Conservation (phyloP, 2,329 filamentous ascomycete species). For the Diplodia scrobiculata region DNA sequence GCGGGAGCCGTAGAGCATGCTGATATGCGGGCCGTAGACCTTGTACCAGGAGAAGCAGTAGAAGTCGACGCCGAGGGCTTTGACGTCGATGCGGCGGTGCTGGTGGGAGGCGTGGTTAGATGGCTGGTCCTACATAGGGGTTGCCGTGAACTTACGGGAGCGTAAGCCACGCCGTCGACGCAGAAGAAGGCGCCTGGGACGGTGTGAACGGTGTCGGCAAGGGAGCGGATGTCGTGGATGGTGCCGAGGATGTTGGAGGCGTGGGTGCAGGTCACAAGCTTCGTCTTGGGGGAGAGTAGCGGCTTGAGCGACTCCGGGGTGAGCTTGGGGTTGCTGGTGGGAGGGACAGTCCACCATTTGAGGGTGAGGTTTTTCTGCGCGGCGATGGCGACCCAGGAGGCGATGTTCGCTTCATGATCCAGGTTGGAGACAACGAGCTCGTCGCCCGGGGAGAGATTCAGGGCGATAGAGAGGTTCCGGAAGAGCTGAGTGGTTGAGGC, state of each 20-base stretch:
- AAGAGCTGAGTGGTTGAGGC: constrained; percentile 75
- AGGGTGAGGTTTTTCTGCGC: constrained; percentile 61
- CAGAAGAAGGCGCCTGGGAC: constrained; percentile 63
- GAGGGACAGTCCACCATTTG: constrained; percentile 66
- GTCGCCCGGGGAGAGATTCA: constrained; percentile 50
- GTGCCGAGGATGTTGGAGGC: constrained; percentile 73
- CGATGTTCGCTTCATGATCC: constrained; percentile 78
- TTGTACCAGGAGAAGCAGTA: constrained; percentile 85
- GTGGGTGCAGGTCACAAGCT: constrained; percentile 72
- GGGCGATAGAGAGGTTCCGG: constrained; percentile 60
- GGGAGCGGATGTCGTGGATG: constrained; percentile 63
- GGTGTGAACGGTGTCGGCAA: constrained; percentile 57
- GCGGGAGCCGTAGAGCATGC: constrained; percentile 67
- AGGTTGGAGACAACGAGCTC: constrained; percentile 71
- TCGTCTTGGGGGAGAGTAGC: constrained; percentile 65
- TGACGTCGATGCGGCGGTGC: constrained; percentile 69
- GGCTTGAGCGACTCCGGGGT: constrained; percentile 58
- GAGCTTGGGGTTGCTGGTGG: constrained; percentile 58
- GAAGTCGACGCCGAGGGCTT: constrained; percentile 69
- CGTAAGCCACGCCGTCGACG: constrained; percentile 76
- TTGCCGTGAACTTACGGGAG: constrained; percentile 50
- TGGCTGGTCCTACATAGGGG: not conserved
- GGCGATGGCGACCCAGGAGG: constrained; percentile 71
- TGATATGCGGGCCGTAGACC: constrained; percentile 71
- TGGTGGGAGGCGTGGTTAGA: not conserved